Base-by-base conservation (phyloP, 352 stramenopile genomes). In the Plasmopara viticola region DNA sequence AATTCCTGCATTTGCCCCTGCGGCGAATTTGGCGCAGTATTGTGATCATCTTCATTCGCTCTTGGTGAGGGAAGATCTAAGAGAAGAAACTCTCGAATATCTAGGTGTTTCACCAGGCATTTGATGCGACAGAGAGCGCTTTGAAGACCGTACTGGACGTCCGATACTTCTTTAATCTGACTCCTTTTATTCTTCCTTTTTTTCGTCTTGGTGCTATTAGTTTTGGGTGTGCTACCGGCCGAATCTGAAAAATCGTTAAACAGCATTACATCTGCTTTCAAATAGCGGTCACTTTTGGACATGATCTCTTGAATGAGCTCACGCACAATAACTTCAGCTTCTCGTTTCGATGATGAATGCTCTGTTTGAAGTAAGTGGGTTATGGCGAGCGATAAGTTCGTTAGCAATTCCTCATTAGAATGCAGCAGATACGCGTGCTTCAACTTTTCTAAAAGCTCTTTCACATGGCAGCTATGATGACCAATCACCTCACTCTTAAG, bases 291-390 rank as follows among this genome's bases (percentile, higher is more conserved):
- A 2, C 75, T 53, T 44, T 88, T 85, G 17, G 90, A 80, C 6
- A 90, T 59, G 10, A 87, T 48, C 18, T 79, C 67, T 66, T 90
- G 78, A 18, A 81, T 45, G 3, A 95, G 56, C 51, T 93, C 78
- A 35, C 79, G 77, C 8, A 91, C 58, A n/a, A 86, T 75, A 28
- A 86, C 57, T 45, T 90, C 81, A 2, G 75, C 78, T 57, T 94
- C 82, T 18, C 83, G 73, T 64, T 87, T 90, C 17, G 92, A 60
- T 34, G 84, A 81, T 43, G 83, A 73, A 52, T 94, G 79, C 12
- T 88, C 74, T 7, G 71, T 84, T 57, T 86, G 67, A 28, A 76
- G 52, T 50, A 95, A 65, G 37, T 94, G 78, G 0, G 77, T 67
- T 40, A 95, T 71, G 5, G 80, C 83, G 17, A 84, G 52, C 3